A percentile compares a stretch with the other conserved stretches of the same genome.
These are phyloP conservation scores for Apiospora aurea DNA, from an alignment of 2,329 filamentous ascomycete genomes.

Conservation along the genomic window DNA sequence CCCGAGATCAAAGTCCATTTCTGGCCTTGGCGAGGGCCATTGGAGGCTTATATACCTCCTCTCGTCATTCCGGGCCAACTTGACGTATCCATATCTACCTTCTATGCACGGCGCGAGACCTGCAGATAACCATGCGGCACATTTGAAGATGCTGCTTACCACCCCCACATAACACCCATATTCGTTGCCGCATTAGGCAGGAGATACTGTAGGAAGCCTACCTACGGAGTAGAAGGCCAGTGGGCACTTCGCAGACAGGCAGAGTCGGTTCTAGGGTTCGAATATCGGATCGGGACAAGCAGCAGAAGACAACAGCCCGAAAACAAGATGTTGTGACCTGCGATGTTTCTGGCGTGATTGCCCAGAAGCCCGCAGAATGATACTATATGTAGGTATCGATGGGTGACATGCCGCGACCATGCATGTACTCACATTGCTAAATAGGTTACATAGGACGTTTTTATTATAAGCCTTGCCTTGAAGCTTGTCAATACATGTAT, in stretches of 20 bases:
- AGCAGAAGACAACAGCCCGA: background rate
- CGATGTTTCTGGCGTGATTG: slow-evolving; percentile 6
- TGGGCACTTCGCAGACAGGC: background rate
- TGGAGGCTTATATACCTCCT: background rate
- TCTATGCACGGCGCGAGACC: background rate
- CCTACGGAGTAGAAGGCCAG: background rate
- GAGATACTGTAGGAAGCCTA: background rate
- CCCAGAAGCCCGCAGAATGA: background rate
- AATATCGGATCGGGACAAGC: background rate
- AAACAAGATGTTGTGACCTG: background rate
- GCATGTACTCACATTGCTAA: background rate
- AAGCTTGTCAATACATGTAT: background rate
- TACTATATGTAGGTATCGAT: too few species aligned
- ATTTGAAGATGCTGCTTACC: background rate
- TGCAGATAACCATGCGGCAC: background rate
- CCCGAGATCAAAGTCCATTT: background rate
- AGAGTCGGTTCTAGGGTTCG: background rate
- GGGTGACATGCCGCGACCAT: background rate
- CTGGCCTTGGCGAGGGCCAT: background rate
- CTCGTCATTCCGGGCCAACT: background rate
- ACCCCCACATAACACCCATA: background rate
- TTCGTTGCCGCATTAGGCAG: background rate
- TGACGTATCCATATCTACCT: background rate
- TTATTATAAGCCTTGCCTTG: slow-evolving; percentile 2
- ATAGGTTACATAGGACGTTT: too few species aligned